Conservation (phyloP, 305 asterid species). For the Fraxinus albicans region DNA sequence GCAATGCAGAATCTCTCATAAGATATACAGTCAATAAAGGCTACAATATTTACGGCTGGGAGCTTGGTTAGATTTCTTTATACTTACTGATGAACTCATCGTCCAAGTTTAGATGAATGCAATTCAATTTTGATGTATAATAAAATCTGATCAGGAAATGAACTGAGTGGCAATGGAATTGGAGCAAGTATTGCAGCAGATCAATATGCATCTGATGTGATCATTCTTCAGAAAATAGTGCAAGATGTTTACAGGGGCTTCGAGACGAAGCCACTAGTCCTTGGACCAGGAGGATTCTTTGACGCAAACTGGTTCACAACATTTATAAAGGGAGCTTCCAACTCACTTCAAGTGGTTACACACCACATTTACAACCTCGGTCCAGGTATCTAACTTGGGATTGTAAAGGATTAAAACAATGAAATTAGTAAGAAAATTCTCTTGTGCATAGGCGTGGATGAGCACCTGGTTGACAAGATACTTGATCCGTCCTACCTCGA, state of each 20-base stretch:
- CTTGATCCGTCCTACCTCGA: constrained; percentile 72
- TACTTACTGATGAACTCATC: neutral
- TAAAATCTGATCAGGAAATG: constrained; percentile 54
- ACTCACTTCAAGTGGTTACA: constrained; percentile 61
- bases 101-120: neutral
- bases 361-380: constrained; percentile 95
- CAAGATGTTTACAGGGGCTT: constrained; percentile 48
- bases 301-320: constrained; percentile 57
- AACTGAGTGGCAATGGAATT: constrained; percentile 74
- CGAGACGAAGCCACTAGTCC: constrained; percentile 49
- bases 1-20: constrained; percentile 64
- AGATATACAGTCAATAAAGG: constrained; percentile 53
- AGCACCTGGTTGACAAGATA: constrained; percentile 70
- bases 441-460: constrained; percentile 49
- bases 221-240: constrained; percentile 42
- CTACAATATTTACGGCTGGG: constrained; percentile 71
- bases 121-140: neutral
- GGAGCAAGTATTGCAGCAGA: constrained; percentile 67
- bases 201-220: constrained; percentile 59
- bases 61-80: constrained; percentile 60
- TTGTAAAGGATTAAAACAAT: neutral
- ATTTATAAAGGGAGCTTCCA: constrained; percentile 40
- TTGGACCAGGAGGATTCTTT: constrained; percentile 90
- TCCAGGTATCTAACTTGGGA: constrained; percentile 49
- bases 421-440: neutral